phyloP scores from a whole-genome alignment of 2,329 filamentous ascomycete genomes.

The Talaromyces sp. region DNA sequence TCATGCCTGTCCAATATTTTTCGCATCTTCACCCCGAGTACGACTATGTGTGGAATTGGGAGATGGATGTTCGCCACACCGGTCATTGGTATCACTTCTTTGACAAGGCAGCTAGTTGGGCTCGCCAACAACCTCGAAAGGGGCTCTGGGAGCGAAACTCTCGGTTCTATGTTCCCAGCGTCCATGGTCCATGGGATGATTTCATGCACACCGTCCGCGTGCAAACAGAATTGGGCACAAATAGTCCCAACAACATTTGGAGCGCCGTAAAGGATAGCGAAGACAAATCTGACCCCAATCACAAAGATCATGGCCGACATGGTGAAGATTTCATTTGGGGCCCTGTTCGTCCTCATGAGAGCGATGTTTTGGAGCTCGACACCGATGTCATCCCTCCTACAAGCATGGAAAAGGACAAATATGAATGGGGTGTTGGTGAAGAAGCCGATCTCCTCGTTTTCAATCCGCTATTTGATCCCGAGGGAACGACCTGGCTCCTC shows the following conservation, averaged over 20 bases:
- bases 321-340: slow-evolving; percentile 75
- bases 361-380: slow-evolving; percentile 69
- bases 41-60: slow-evolving; percentile 83
- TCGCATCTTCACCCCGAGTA: slow-evolving; percentile 76
- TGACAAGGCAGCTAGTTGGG: slow-evolving; percentile 66
- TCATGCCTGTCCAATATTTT: slow-evolving; percentile 94
- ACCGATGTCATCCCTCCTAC: slow-evolving; percentile 72
- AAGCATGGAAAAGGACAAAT: slow-evolving; percentile 72
- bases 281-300: slow-evolving; percentile 22
- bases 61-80: slow-evolving; percentile 74
- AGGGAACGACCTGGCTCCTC: slow-evolving; percentile 79
- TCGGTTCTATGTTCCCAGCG: slow-evolving; percentile 71
- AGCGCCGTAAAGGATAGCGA: slow-evolving; percentile 40
- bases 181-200: slow-evolving; percentile 76
- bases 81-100: slow-evolving; percentile 81
- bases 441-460: slow-evolving; percentile 89
- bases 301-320: slow-evolving; percentile 32
- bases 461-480: slow-evolving; percentile 87
- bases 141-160: slow-evolving; percentile 77
- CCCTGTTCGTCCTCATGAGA: slow-evolving; percentile 64
- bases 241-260: slow-evolving; percentile 66
- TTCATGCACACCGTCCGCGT: slow-evolving; percentile 74
- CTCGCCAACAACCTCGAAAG: slow-evolving; percentile 70
- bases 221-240: slow-evolving; percentile 67
- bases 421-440: slow-evolving; percentile 83